Evolutionary conservation across 148 eudicot genomes (phyloP), one percentile per base, ranked within the genome.

Genomic region (Spergularia bocconei): DNA sequence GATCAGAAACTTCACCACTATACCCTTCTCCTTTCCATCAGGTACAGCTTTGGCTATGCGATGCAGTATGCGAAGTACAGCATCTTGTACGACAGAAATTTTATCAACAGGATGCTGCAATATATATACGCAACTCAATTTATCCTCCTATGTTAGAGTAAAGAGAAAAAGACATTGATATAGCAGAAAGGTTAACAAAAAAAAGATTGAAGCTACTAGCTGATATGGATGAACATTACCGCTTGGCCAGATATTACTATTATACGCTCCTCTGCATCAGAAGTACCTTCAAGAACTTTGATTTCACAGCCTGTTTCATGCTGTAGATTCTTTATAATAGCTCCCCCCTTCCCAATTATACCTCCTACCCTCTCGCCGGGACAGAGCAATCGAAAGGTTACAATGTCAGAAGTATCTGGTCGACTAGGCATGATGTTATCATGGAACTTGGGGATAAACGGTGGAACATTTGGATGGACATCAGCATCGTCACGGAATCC

Each of bases 281-380:
- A 78, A 73, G 60, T 25, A 57, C 86, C 84, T 21, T 92, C 97
- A 29, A 86, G 79, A 81, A 92, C 89, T 81, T 88, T 91, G 78
- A 95, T 91, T 70, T 95, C 96, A 85, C 99, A 95, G 11, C 97
- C 96, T 71, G 92, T 86, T 85, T 95, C 97, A 65, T 89, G 88
- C 85, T 89, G 91, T 38, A 95, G 83, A 48, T 86, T 72, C 82
- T 74, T 92, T 44, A 95, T 84, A 36, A 95, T 81, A 63, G 79
- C 83, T 70, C 97, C 99, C 23, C 96, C 99, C 80, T 92, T 95
- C 69, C 99, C 99, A 78, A 95, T 95, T 67, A 95, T 86, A 75
- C 89, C 91, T 29, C 99, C 99, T 16, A 87, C 91, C 82, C 89
- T 90, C 72, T 91, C 93, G 77, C 82, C 91, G 73, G 88, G 86